phyloP scores from a whole-genome alignment of 2,329 filamentous ascomycete genomes.

The Beauveria brongniartii region DNA sequence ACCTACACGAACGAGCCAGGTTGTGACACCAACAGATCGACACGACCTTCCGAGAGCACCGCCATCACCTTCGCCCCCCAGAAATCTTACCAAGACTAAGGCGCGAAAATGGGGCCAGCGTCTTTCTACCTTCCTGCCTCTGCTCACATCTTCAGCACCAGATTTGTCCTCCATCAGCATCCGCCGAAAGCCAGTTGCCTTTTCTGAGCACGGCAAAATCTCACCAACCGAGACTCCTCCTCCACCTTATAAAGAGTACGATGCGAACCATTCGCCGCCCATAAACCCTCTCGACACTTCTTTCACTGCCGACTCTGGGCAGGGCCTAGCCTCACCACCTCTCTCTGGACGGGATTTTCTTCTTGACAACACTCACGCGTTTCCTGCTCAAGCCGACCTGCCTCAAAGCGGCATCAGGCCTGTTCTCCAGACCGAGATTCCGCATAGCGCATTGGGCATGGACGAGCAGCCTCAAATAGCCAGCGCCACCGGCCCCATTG shows the following conservation, averaged over 20 bases:
- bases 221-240: slow-evolving; percentile 16
- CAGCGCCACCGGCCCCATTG: not conserved
- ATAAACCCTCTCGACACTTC: not conserved
- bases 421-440: slow-evolving; percentile 6
- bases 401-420: slow-evolving; percentile 5
- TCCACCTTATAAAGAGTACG: slow-evolving; percentile 13
- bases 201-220: slow-evolving; percentile 14
- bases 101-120: slow-evolving; percentile 29
- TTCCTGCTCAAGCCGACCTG: not conserved
- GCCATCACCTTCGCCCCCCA: not conserved
- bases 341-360: not conserved
- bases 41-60: not conserved
- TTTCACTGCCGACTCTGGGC: not conserved
- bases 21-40: not conserved
- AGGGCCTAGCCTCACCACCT: slow-evolving; percentile 7
- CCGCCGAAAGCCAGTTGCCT: slow-evolving; percentile 19
- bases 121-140: slow-evolving; percentile 28
- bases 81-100: slow-evolving; percentile 15
- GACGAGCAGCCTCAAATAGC: slow-evolving; percentile 4
- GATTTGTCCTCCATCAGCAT: slow-evolving; percentile 20
- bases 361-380: not conserved
- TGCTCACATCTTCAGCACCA: slow-evolving; percentile 27
- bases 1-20: not conserved
- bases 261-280: slow-evolving; percentile 1
- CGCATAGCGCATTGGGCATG: not conserved